phyloP scores from a whole-genome alignment of 2,329 filamentous ascomycete genomes.

The Colletotrichum sansevieriae region DNA sequence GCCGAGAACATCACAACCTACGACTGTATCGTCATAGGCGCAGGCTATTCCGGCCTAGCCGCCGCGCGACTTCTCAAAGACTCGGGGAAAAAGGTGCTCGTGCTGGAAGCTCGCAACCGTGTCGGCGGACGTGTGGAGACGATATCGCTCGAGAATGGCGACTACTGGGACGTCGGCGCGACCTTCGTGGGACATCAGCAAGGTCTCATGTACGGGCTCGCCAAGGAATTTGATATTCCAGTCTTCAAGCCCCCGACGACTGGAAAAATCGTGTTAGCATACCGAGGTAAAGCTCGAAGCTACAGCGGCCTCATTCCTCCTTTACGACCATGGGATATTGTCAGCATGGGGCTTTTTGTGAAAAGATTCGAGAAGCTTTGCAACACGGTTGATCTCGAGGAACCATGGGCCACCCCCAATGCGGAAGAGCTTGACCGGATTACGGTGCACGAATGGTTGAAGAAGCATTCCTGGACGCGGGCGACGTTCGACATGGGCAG shows the following conservation, averaged over 20 bases:
- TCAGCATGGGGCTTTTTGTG: slow-evolving; percentile 32
- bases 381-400: slow-evolving; percentile 32
- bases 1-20: slow-evolving; percentile 12
- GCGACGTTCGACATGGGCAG: slow-evolving; percentile 24
- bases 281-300: slow-evolving; percentile 30
- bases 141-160: slow-evolving; percentile 26
- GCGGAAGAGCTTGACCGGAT: slow-evolving; percentile 36
- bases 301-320: slow-evolving; percentile 42
- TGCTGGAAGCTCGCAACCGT: slow-evolving; percentile 40
- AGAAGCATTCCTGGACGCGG: slow-evolving; percentile 25
- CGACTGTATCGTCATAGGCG: slow-evolving; percentile 41
- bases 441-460: slow-evolving; percentile 29
- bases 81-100: slow-evolving; percentile 24
- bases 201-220: slow-evolving; percentile 35
- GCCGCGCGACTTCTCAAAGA: slow-evolving; percentile 36
- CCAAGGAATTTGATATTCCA: slow-evolving; percentile 31
- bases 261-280: slow-evolving; percentile 36
- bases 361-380: slow-evolving; percentile 35
- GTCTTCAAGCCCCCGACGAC: slow-evolving; percentile 14
- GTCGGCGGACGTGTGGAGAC: slow-evolving; percentile 40
- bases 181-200: slow-evolving; percentile 43
- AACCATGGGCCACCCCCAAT: slow-evolving; percentile 33
- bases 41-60: slow-evolving; percentile 35
- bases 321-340: slow-evolving; percentile 34
- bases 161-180: slow-evolving; percentile 44